A percentile compares a stretch with the other conserved stretches of the same genome.
phyloP scores from a whole-genome alignment of 345 rosid species.

The Clarkia xantiana region DNA sequence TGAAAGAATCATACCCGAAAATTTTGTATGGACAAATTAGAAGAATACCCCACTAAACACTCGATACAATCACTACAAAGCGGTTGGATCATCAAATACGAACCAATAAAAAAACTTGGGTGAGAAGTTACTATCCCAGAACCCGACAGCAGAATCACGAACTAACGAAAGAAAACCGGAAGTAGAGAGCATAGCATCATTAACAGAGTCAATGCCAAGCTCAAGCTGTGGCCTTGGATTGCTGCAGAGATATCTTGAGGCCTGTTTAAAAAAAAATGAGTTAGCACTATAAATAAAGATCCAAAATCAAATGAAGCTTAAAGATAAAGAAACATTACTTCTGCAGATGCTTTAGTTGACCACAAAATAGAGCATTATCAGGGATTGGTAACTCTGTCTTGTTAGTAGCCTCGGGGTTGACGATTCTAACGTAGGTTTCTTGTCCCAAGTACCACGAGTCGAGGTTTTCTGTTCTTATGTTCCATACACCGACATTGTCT shows the following conservation, averaged over 20 bases:
- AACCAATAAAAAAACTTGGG: neutral
- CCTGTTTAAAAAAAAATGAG: slow-evolving; percentile 27
- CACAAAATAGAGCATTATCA: slow-evolving; percentile 80
- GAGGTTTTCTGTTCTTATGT: slow-evolving; percentile 87
- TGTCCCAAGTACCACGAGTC: slow-evolving; percentile 98
- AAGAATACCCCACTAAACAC: slow-evolving; percentile 5
- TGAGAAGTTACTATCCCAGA: slow-evolving; percentile 3
- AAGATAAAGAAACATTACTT: slow-evolving; percentile 30
- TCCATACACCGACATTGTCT: slow-evolving; percentile 97
- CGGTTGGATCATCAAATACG: neutral
- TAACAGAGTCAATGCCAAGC: slow-evolving; percentile 20
- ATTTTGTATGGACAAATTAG: slow-evolving; percentile 6
- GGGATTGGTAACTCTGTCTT: slow-evolving; percentile 80
- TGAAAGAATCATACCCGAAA: slow-evolving; percentile 4
- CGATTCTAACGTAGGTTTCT: slow-evolving; percentile 79
- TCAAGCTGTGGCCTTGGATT: slow-evolving; percentile 9
- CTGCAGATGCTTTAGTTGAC: slow-evolving; percentile 57
- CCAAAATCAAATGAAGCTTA: neutral
- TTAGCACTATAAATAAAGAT: neutral
- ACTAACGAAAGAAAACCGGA: neutral
- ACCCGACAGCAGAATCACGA: neutral
- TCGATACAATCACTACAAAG: neutral
- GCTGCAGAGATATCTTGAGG: slow-evolving; percentile 57
- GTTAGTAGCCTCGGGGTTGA: slow-evolving; percentile 86
- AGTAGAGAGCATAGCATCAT: slow-evolving; percentile 9